Percentiles rank a stretch among this genome's conserved stretches.
phyloP scores from a whole-genome alignment of 1,284 basidiomycete species.

The Fomitopsis betulina region DNA sequence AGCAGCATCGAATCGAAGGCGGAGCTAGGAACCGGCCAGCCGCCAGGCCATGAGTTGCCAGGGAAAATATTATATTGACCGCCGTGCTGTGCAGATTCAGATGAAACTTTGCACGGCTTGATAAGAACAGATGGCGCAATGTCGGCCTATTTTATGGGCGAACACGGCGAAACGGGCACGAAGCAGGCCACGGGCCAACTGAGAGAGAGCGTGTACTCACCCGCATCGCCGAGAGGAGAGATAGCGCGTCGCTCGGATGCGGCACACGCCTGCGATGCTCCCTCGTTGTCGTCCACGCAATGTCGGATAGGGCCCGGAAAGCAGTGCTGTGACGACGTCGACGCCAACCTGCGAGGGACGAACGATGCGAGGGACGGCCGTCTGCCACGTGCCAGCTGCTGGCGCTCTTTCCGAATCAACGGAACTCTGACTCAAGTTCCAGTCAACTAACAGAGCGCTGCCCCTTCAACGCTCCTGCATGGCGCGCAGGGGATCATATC shows the following conservation, averaged over 20 bases:
- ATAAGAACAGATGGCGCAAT: conserved; percentile 1
- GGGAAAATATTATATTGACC: not conserved
- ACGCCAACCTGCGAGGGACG: not conserved
- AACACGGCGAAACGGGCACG: not conserved
- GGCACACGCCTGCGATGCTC: not conserved
- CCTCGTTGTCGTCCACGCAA: not conserved
- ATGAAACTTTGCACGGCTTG: not conserved
- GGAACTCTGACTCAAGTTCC: conserved; percentile 2
- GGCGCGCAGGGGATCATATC: not conserved
- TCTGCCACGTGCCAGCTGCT: not conserved
- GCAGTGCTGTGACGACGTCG: not conserved
- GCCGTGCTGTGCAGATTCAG: not conserved
- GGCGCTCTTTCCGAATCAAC: not conserved
- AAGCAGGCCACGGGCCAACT: not conserved
- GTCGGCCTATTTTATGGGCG: not conserved
- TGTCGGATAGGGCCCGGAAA: not conserved
- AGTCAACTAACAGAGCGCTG: no score
- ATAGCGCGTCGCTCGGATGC: not conserved
- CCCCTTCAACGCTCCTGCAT: no score
- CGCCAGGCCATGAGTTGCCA: not conserved
- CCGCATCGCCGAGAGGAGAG: not conserved
- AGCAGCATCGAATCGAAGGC: not conserved
- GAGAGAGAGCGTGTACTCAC: not conserved
- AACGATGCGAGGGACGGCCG: not conserved
- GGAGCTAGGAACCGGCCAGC: not conserved